These are phyloP conservation scores for Ascochyta pisi DNA, from an alignment of 2,329 filamentous ascomycete species.

Conservation along the genomic window DNA sequence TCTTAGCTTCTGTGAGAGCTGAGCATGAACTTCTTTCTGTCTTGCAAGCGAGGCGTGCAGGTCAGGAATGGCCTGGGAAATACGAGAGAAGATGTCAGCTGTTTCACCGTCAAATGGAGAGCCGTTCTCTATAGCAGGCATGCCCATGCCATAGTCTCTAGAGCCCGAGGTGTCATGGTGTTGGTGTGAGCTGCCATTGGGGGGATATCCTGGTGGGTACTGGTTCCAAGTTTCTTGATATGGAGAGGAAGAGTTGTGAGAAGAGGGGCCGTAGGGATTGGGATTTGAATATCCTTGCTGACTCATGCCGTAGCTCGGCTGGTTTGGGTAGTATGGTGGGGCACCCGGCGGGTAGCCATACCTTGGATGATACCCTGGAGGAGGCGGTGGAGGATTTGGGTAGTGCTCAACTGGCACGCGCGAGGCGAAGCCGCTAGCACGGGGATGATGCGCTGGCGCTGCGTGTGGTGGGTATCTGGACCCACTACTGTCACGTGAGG, in stretches of 20 bases:
- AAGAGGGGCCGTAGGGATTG: conserved; percentile 43
- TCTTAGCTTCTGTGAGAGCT: conserved; percentile 59
- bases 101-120: conserved; percentile 46
- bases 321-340: conserved; percentile 46
- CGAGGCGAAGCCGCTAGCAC: conserved; percentile 41
- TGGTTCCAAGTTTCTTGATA: conserved; percentile 48
- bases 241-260: conserved; percentile 46
- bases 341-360: conserved; percentile 44
- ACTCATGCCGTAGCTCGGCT: conserved; percentile 44
- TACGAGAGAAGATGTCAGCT: conserved; percentile 48
- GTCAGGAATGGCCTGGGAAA: conserved; percentile 49
- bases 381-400: conserved; percentile 71
- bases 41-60: conserved; percentile 49
- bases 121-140: conserved; percentile 39
- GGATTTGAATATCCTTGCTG: conserved; percentile 42
- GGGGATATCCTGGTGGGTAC: conserved; percentile 44
- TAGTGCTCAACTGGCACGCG: conserved; percentile 46
- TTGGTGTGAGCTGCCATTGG: conserved; percentile 44
- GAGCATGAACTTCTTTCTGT: conserved; percentile 60
- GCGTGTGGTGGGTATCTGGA: conserved; percentile 31
- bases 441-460: conserved; percentile 38
- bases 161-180: conserved; percentile 48
- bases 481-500: conserved; percentile 22
- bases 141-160: conserved; percentile 41
- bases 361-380: conserved; percentile 59